Evolutionary conservation across 768 basidiomycete genomes (phyloP), one percentile per base, ranked within the genome.

Genomic region (Filobasidium floriforme): DNA sequence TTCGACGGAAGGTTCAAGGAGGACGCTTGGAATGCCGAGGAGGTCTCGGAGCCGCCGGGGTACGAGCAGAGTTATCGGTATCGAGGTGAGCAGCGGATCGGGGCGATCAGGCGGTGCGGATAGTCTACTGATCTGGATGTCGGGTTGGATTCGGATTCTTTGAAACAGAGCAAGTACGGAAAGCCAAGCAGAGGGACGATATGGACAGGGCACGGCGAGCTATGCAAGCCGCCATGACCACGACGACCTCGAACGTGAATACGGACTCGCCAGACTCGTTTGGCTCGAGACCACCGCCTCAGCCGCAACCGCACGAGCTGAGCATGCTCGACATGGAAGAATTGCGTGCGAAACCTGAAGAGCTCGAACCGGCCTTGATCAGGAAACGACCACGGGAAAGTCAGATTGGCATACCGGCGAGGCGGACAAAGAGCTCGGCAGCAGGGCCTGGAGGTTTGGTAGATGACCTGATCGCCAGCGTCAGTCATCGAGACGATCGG

Each of bases 1-100:
- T 89, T 85, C 73, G 85, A 86, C 66, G 90, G 88, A 28, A 70
- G 78, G 43, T 79, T 73, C 71, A 72, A 70, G 62, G 77, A 78
- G 67, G 75, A 76, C 43, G 63, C 65, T 49, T 79, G 78, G 71
- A 73, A 75, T 70, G 66, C 69, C n/a, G 60, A 66, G 19, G 60
- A 60, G 12, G 43, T 46, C 18, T 14, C n/a, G 12, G 32, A 9
- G 24, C 61, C 61, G 24, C 67, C 67, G 41, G 22, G 28, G 18
- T 52, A 15, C 7, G 61, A 22, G 26, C 41, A 62, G 40, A 62
- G 41, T 46, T 37, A 37, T 43, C 40, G 41, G 14, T 59, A 59
- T 32, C 43, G 24, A 26, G 61, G 66, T 66, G 29, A 43, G 55
- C 62, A 4, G 22, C 1, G 41, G 40, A n/a, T 19, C 41, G 15